Evolutionary conservation across 2,329 filamentous ascomycete genomes (phyloP).

Genomic region (Simplicillium aogashimaense): DNA sequence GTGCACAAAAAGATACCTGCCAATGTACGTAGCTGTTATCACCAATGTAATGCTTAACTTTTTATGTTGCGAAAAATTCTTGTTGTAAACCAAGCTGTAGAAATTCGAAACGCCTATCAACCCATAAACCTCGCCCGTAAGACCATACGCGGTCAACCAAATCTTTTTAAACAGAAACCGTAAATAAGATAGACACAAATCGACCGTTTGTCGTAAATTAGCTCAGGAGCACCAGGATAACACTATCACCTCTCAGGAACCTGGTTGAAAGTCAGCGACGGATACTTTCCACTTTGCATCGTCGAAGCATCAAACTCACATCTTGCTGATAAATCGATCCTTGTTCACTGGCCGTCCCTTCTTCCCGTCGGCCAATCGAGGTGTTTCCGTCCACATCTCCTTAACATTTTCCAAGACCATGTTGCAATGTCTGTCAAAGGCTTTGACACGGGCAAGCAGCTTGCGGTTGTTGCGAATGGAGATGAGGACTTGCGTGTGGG

Average conservation of each 20-base stretch:
- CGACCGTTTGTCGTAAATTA: slow-evolving; percentile 22
- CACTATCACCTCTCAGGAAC: slow-evolving; percentile 80
- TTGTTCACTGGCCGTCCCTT: slow-evolving; percentile 90
- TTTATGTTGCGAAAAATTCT: background rate
- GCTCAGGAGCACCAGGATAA: slow-evolving; percentile 78
- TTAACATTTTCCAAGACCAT: slow-evolving; percentile 92
- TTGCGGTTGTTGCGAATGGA: slow-evolving; percentile 98
- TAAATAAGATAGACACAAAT: background rate
- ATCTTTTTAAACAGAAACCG: background rate
- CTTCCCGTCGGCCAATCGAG: slow-evolving; percentile 71
- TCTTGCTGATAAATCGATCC: slow-evolving; percentile 96
- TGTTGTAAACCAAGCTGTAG: slow-evolving; percentile 2
- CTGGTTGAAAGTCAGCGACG: slow-evolving; percentile 26
- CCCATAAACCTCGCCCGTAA: slow-evolving; percentile 19
- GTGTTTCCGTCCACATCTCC: slow-evolving; percentile 99
- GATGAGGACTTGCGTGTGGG: slow-evolving; percentile 91
- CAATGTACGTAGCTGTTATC: background rate
- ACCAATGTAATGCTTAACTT: background rate
- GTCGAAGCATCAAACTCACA: slow-evolving; percentile 44
- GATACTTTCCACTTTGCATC: no score
- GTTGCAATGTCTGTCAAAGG: slow-evolving; percentile 97
- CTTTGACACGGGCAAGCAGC: slow-evolving; percentile 92
- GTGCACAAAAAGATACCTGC: background rate
- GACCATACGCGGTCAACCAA: slow-evolving; percentile 11
- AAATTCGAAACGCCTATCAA: slow-evolving; percentile 29